Percentiles rank a stretch among this genome's conserved stretches.
These are phyloP conservation scores for Termitomyces sp. DNA, from an alignment of 768 basidiomycete species.

Conservation along the genomic window DNA sequence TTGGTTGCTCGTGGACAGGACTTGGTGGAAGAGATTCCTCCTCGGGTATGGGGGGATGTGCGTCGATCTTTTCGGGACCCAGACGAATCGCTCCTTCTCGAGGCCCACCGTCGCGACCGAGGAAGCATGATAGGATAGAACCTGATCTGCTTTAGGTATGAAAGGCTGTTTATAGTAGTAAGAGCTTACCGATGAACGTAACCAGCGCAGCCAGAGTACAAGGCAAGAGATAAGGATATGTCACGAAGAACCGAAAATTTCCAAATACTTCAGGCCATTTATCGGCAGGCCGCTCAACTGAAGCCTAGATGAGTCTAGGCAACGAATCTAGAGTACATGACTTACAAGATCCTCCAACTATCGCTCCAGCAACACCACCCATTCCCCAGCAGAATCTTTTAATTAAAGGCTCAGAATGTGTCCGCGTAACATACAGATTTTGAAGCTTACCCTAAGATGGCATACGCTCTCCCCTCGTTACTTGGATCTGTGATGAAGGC, in stretches of 20 bases:
- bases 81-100: conserved; percentile 83
- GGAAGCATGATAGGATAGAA: conserved; percentile 84
- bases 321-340: conserved; percentile 10
- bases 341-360: conserved; percentile 81
- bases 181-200: conserved; percentile 59
- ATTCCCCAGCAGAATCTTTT: conserved; percentile 91
- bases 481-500: conserved; percentile 83
- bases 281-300: conserved; percentile 78
- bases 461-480: conserved; percentile 94
- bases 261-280: conserved; percentile 84
- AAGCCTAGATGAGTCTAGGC: conserved; percentile 9
- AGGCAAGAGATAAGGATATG: conserved; percentile 90
- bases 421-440: not conserved
- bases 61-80: conserved; percentile 64
- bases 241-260: conserved; percentile 60
- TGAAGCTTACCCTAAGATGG: conserved; percentile 70
- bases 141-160: conserved; percentile 39
- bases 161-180: conserved; percentile 4
- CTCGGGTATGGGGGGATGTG: conserved; percentile 58
- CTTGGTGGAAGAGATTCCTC: conserved; percentile 50
- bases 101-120: conserved; percentile 88
- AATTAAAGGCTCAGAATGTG: conserved; percentile 4
- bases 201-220: conserved; percentile 74
- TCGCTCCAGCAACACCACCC: conserved; percentile 89
- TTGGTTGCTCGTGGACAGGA: conserved; percentile 34